Conservation (phyloP, 2,329 filamentous ascomycete species). For the Epichloe gansuensis region DNA sequence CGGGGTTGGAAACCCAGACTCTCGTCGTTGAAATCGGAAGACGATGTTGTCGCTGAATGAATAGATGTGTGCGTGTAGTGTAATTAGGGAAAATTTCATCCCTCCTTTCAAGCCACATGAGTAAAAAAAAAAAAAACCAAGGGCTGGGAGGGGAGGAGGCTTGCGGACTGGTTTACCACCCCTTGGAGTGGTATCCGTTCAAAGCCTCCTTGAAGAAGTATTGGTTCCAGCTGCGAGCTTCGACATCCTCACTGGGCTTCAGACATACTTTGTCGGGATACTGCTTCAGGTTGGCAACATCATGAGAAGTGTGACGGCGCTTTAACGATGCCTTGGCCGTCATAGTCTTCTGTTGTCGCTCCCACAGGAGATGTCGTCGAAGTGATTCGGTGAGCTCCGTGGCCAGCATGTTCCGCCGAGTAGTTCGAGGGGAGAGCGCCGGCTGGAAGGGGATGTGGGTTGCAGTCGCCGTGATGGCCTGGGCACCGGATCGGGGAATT, state of each 20-base stretch:
- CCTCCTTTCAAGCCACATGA: too few relatives aligned
- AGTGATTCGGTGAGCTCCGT: conserved; percentile 91
- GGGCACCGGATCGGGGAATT: conserved; percentile 52
- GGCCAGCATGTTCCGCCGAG: conserved; percentile 86
- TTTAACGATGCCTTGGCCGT: conserved; percentile 82
- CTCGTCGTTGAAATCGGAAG: too few relatives aligned
- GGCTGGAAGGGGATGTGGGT: conserved; percentile 53
- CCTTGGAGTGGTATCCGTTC: conserved; percentile 31
- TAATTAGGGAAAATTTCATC: too few relatives aligned
- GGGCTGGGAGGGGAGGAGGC: neutral
- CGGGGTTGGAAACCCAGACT: neutral
- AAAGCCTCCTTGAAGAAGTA: conserved; percentile 71
- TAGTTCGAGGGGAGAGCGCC: conserved; percentile 81
- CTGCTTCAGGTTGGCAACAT: conserved; percentile 77
- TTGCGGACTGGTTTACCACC: conserved; percentile 21
- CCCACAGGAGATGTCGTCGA: conserved; percentile 82
- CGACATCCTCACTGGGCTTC: conserved; percentile 46
- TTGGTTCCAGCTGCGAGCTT: conserved; percentile 69
- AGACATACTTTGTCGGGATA: conserved; percentile 56
- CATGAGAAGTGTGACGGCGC: conserved; percentile 78
- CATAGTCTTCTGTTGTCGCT: conserved; percentile 85
- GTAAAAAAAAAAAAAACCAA: neutral
- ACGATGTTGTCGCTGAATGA: too few relatives aligned
- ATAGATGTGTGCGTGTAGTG: too few relatives aligned
- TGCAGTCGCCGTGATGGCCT: conserved; percentile 66